Percentiles rank a stretch among this genome's conserved stretches.
phyloP scores from a whole-genome alignment of 306 rosid genomes.

The Mucuna pruriens region DNA sequence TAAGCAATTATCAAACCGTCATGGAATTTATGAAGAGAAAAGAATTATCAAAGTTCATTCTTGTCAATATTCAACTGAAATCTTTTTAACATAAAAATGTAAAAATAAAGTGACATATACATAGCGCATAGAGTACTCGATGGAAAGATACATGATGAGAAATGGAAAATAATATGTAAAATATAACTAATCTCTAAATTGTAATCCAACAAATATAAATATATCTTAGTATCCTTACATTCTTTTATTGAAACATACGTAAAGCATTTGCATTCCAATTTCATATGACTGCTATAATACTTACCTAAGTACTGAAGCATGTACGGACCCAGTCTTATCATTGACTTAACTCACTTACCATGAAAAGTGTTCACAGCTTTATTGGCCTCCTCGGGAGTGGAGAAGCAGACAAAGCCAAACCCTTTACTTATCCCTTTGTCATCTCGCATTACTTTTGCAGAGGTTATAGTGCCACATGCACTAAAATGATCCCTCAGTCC shows the following conservation, averaged over 20 bases:
- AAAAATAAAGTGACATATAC: not conserved
- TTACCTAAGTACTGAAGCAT: not conserved
- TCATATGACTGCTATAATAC: conserved; percentile 6
- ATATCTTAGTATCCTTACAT: not conserved
- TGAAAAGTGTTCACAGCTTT: conserved; percentile 84
- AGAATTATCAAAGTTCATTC: not conserved
- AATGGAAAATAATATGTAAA: conserved; percentile 4
- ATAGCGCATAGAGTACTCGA: not conserved
- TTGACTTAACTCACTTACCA: conserved; percentile 53
- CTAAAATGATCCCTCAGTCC: conserved; percentile 69
- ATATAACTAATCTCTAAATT: conserved; percentile 10
- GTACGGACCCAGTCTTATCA: not conserved
- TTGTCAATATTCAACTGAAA: not conserved
- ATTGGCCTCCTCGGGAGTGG: conserved; percentile 83
- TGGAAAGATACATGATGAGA: not conserved
- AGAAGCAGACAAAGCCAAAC: conserved; percentile 91
- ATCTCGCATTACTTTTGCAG: conserved; percentile 81
- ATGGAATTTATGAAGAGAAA: conserved; percentile 17
- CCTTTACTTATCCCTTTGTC: conserved; percentile 83
- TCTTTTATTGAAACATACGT: conserved; percentile 4
- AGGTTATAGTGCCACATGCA: conserved; percentile 81
- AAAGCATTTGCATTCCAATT: conserved; percentile 34
- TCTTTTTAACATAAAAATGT: not conserved
- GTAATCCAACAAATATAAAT: conserved; percentile 8
- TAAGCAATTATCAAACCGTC: not conserved